phyloP scores from a whole-genome alignment of 306 rosid species.

The Coriaria nepalensis region DNA sequence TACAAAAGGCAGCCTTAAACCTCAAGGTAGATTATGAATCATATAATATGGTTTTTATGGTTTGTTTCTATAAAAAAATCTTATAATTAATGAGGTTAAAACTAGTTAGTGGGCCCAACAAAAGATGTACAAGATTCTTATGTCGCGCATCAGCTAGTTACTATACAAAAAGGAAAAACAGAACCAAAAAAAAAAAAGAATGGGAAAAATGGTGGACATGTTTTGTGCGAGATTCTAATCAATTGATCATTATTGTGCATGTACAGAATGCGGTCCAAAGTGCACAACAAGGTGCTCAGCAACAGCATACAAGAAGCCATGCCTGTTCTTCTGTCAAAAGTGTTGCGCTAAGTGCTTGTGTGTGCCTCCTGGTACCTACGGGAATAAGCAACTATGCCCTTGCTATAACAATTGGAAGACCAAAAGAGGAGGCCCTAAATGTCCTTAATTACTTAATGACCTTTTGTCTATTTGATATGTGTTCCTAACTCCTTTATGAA shows the following conservation, averaged over 20 bases:
- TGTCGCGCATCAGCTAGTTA: no score
- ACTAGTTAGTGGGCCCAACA: no score
- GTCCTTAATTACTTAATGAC: conserved; percentile 6
- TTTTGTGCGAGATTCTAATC: no score
- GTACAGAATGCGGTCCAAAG: conserved; percentile 3
- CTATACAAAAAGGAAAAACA: no score
- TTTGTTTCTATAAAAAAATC: no score
- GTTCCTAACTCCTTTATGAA: no score
- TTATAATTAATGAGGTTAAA: no score
- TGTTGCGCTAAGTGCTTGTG: conserved; percentile 13
- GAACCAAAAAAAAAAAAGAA: no score
- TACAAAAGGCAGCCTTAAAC: conserved; percentile 14
- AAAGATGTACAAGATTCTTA: no score
- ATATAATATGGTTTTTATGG: not conserved
- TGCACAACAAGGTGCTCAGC: conserved; percentile 11
- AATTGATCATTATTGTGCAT: no score
- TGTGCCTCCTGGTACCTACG: conserved; percentile 14
- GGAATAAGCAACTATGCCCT: conserved; percentile 13
- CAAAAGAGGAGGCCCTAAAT: conserved; percentile 14
- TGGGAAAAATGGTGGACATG: no score
- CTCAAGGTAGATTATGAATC: conserved; percentile 6
- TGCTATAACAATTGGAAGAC: conserved; percentile 17
- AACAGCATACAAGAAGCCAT: conserved; percentile 9
- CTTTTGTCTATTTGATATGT: no score
- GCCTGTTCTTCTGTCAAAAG: conserved; percentile 12